Percentiles rank a stretch among this genome's conserved stretches.
Conservation (phyloP, 768 basidiomycete genomes). For the Kwoniella heveanensis region DNA sequence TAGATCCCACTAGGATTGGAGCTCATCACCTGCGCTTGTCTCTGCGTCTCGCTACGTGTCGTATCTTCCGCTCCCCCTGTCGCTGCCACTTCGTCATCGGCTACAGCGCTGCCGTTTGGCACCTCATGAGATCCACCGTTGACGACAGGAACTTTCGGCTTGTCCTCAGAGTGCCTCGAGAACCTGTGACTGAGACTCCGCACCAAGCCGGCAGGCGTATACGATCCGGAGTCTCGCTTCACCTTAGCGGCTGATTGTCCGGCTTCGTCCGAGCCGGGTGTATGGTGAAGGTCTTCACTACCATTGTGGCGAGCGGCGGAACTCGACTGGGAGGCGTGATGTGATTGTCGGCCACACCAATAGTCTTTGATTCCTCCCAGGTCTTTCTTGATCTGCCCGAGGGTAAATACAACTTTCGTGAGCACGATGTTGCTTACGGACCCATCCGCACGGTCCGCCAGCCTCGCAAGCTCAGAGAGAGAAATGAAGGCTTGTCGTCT, state of each 20-base stretch:
- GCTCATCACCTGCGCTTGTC: conserved; percentile 33
- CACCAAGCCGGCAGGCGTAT: conserved; percentile 19
- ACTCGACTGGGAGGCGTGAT: conserved; percentile 6
- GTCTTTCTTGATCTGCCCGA: conserved; percentile 21
- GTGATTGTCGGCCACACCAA: conserved; percentile 43
- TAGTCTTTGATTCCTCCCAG: conserved; percentile 38
- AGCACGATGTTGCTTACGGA: too few relatives aligned
- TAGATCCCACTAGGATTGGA: conserved; percentile 32
- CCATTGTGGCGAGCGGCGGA: conserved; percentile 3
- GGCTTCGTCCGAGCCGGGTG: too few relatives aligned
- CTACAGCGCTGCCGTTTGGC: conserved; percentile 15
- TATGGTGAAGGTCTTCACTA: neutral
- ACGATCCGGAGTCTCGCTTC: conserved; percentile 13
- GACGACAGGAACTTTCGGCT: conserved; percentile 1
- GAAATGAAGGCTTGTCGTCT: too few relatives aligned
- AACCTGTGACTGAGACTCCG: conserved; percentile 16
- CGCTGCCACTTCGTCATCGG: conserved; percentile 7
- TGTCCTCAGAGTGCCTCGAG: conserved; percentile 8
- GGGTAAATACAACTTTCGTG: too few relatives aligned
- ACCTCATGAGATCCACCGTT: conserved; percentile 1
- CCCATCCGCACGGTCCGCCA: too few relatives aligned
- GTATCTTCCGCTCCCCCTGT: neutral
- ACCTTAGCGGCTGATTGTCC: neutral
- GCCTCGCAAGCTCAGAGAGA: too few relatives aligned
- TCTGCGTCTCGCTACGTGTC: conserved; percentile 22